Base-by-base conservation (phyloP, 1,284 basidiomycete genomes). In the Peniophora sp. region DNA sequence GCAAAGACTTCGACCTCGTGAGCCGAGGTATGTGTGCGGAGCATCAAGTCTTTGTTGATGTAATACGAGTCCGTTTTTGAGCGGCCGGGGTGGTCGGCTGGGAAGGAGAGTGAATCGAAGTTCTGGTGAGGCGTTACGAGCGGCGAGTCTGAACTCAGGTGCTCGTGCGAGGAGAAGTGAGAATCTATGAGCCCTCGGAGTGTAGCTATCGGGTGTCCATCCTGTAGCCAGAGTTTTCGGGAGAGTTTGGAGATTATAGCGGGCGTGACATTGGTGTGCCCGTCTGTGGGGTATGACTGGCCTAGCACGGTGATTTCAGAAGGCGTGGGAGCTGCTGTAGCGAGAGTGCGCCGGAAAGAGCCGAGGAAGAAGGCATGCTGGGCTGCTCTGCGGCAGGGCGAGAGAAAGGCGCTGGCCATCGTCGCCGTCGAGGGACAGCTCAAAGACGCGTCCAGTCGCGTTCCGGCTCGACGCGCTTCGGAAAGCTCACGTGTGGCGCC, bases 81-180 rank as follows among this genome's bases (percentile, higher is more conserved):
- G 51, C 97, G 83, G 1, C 97, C 97, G 1, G 96, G 95, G 64
- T 99, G 97, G 71, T 98, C 93, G 3, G 73, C 62, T 0, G 96
- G 85, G 68, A 99, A 98, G 14, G 92, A 93, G 20, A 99, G 83
- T 58, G 96, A 90, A 68, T 98, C 97, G 68, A 99, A 99, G 73
- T 99, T 99, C 68, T 95, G 83, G 61, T 78, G 75, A 1, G 94
- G 90, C 1, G 92, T 85, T 49, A 99, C 97, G 49, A 98, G 74
- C 0, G 97, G 93, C 1, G 92, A 89, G 51, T 87, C 73, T 10
- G 88, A 83, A 22, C 83, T 82, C 52, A 81, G 71, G 62, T 81
- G 82, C 20, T 79, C 68, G 67, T 85, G 92, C 49, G 77, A 69
- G 12, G 80, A 72, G 59, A 92, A 94, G 60, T 97, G 88, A 2